These are phyloP conservation scores for Cystoisospora suis DNA, from an alignment of 169 alveolate genomes.

Conservation along the genomic window DNA sequence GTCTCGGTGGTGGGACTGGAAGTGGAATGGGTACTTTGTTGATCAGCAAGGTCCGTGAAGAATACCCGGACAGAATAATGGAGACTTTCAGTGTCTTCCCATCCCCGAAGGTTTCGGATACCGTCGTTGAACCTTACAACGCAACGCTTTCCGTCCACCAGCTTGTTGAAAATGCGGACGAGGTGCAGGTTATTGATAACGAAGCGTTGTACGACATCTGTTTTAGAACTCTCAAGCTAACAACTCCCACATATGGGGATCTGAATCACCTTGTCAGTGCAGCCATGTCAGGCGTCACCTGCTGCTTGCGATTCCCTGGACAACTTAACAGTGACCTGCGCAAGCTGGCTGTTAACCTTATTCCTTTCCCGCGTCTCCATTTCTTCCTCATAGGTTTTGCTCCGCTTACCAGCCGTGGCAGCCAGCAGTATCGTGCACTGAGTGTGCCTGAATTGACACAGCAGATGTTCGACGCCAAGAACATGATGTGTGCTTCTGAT, in stretches of 20 bases:
- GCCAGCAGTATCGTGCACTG: slow-evolving; percentile 98
- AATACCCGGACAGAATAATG: slow-evolving; percentile 98
- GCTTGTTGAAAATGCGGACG: slow-evolving; percentile 97
- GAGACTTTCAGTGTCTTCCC: slow-evolving; percentile 98
- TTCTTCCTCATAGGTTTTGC: slow-evolving; percentile 99
- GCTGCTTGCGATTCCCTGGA: slow-evolving; percentile 97
- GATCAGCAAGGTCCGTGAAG: slow-evolving; percentile 97
- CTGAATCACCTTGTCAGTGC: slow-evolving; percentile 96
- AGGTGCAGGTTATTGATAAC: slow-evolving; percentile 96
- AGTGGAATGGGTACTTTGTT: slow-evolving; percentile 98
- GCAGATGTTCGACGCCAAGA: slow-evolving; percentile 99
- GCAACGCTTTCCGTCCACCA: slow-evolving; percentile 98
- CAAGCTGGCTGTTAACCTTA: slow-evolving; percentile 96
- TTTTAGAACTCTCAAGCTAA: slow-evolving; percentile 97
- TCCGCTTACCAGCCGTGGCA: slow-evolving; percentile 97
- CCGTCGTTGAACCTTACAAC: slow-evolving; percentile 98
- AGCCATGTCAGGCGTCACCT: slow-evolving; percentile 98
- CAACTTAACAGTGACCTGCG: slow-evolving; percentile 95
- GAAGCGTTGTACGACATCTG: slow-evolving; percentile 99
- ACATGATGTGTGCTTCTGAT: slow-evolving; percentile 99
- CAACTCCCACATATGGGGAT: slow-evolving; percentile 92
- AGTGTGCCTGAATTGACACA: slow-evolving; percentile 99
- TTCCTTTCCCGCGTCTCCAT: slow-evolving; percentile 98
- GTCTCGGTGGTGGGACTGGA: slow-evolving; percentile 99
- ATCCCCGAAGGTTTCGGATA: slow-evolving; percentile 98